Evolutionary conservation across 345 rosid genomes (phyloP).

Genomic region (Dipteronia dyeriana): DNA sequence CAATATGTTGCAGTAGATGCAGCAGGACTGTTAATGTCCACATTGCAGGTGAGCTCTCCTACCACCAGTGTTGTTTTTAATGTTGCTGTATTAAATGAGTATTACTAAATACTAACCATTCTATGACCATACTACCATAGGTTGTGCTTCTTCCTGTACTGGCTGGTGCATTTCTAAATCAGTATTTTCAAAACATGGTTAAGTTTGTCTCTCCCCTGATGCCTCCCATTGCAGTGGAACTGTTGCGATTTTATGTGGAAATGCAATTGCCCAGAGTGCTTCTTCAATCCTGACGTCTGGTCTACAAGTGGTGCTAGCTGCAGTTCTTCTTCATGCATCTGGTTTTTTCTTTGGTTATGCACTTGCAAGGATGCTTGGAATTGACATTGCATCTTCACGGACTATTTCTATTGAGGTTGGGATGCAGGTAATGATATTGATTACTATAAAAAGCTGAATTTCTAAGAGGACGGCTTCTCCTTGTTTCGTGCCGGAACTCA

Average conservation of each 20-base stretch:
- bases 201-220: constrained; percentile 75
- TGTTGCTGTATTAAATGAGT: background rate
- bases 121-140: constrained; percentile 32
- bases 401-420: constrained; percentile 93
- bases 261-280: constrained; percentile 76
- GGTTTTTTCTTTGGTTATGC: constrained; percentile 91
- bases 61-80: constrained; percentile 4
- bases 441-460: background rate
- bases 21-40: constrained; percentile 60
- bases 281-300: constrained; percentile 78
- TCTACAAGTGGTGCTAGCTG: constrained; percentile 65
- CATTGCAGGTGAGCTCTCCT: constrained; percentile 61
- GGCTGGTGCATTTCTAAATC: constrained; percentile 78
- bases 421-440: constrained; percentile 72
- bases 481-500: background rate
- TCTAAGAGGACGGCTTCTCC: background rate
- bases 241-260: constrained; percentile 77
- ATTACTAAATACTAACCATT: background rate
- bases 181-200: constrained; percentile 69
- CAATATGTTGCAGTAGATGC: constrained; percentile 90
- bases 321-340: constrained; percentile 70
- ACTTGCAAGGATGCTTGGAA: constrained; percentile 54
- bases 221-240: constrained; percentile 85
- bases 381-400: constrained; percentile 67
- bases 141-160: constrained; percentile 90